phyloP scores from a whole-genome alignment of 2,329 filamentous ascomycete genomes.

The Dryadomyces quercivorus region DNA sequence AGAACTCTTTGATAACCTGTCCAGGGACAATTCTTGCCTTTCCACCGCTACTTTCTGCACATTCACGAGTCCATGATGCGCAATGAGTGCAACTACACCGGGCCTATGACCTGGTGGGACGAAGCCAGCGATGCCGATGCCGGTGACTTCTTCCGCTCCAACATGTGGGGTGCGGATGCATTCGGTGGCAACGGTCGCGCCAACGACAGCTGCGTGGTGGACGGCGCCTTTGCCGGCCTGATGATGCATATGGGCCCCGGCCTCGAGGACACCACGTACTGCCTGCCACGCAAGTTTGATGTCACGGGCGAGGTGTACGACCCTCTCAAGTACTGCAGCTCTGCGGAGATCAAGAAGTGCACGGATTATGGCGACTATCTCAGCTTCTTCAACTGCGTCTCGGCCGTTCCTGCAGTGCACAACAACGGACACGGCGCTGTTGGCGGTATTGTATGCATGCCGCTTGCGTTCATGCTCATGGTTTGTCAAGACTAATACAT shows the following conservation, averaged over 20 bases:
- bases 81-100: constrained; percentile 23
- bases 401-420: neutral
- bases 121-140: constrained; percentile 17
- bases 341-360: neutral
- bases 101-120: constrained; percentile 27
- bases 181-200: constrained; percentile 15
- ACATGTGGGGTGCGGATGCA: constrained; percentile 20
- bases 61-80: constrained; percentile 24
- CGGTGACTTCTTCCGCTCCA: constrained; percentile 19
- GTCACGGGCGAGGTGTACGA: neutral
- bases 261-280: neutral
- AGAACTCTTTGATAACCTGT: neutral
- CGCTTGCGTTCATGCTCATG: no score
- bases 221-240: constrained; percentile 18
- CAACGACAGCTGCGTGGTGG: constrained; percentile 20
- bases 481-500: neutral
- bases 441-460: neutral
- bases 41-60: constrained; percentile 26
- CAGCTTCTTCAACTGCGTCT: neutral
- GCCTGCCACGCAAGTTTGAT: neutral
- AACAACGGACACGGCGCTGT: neutral
- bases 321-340: neutral
- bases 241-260: constrained; percentile 21
- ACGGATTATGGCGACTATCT: neutral
- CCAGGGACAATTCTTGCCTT: constrained; percentile 22